Evolutionary conservation across 495 filamentous ascomycete genomes (phyloP), one percentile per base, ranked within the genome.

Genomic region (Amorphotheca resinae): DNA sequence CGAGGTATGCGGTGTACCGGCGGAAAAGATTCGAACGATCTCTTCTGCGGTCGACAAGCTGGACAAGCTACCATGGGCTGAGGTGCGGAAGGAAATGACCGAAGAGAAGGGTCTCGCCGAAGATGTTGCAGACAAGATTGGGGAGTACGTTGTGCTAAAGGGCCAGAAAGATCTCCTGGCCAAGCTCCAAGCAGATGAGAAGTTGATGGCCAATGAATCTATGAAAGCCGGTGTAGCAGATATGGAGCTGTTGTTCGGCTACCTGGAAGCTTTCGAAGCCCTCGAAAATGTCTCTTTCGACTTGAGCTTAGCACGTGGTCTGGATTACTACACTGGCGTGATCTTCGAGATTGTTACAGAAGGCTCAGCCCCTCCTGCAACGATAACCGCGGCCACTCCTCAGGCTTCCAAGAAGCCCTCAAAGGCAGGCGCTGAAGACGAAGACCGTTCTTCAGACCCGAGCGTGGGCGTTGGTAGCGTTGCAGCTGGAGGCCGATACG

Each of bases 1-100:
- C 59, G 72, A 80, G 52, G 82, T 95, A 14, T 88, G 82, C 53
- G 88, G 89, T 43, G 89, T 96, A 15, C 87, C 89, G 1, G 65
- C 68, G 28, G 79, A 93, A 35, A 87, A 91, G 67, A 80, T 93
- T 45, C 73, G 89, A 14, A 74, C 78, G 8, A 95, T 95, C 50
- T 87, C 80, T 11, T 85, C 79, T 18, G 89, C 89, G 3, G 89
- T 96, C 12, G 89, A 96, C 65, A 96, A 96, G 69, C 66, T 96
- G 36, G 89, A 96, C 61, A 96, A 96, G 66, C 65, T 80, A 55
- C 79, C 85, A 0, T 95, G 87, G 85, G 77, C 74, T 11, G 88
- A 95, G 46, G 88, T 95, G 41, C 74, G 77, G 44, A 83, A 82
- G 55, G 87, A 94, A 55, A 95, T 95, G 88, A 78, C 82, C 3